These are phyloP conservation scores for Salix koriyanagi DNA, from an alignment of 345 rosid species.

Conservation along the genomic window DNA sequence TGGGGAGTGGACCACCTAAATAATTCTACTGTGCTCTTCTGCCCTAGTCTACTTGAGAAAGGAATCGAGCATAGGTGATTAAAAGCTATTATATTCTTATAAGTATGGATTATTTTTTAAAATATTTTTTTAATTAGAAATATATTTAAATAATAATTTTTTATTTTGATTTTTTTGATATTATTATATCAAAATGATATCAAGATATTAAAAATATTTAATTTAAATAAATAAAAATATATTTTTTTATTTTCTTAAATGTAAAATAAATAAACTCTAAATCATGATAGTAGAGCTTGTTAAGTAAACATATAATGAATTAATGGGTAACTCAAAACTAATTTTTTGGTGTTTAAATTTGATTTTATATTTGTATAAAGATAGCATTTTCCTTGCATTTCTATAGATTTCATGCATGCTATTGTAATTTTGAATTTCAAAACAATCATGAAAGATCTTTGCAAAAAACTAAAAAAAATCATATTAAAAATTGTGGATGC, in stretches of 20 bases:
- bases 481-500: neutral
- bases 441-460: neutral
- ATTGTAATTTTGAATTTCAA: neutral
- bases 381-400: neutral
- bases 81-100: too few relatives aligned
- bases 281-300: too few relatives aligned
- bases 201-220: too few relatives aligned
- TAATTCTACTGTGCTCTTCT: neutral
- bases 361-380: neutral
- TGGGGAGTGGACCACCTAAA: conserved; percentile 3
- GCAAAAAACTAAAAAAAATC: neutral
- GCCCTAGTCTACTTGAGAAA: neutral
- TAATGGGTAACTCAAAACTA: neutral
- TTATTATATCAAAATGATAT: too few relatives aligned
- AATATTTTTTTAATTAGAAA: too few relatives aligned
- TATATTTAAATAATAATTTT: too few relatives aligned
- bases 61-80: too few relatives aligned
- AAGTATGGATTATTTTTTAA: too few relatives aligned
- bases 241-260: too few relatives aligned
- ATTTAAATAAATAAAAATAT: too few relatives aligned
- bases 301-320: neutral
- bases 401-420: neutral
- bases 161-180: too few relatives aligned
- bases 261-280: too few relatives aligned
- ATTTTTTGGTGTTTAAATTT: neutral